A percentile compares a stretch with the other conserved stretches of the same genome.
phyloP scores from a whole-genome alignment of 2,329 filamentous ascomycete genomes.

The Graphilbum sp. region DNA sequence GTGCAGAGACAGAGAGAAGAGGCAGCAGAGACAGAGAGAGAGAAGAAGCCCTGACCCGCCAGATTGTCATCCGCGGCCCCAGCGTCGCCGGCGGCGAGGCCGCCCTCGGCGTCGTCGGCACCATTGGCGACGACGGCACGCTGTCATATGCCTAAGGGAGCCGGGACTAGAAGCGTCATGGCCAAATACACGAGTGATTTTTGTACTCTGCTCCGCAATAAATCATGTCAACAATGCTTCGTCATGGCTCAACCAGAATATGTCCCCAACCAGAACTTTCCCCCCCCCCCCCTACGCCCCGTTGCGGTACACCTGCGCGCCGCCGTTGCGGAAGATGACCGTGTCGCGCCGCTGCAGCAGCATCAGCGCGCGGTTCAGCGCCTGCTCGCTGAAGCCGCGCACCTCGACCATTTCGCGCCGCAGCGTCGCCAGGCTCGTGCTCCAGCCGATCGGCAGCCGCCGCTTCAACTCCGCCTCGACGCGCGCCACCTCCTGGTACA shows the following conservation, averaged over 20 bases:
- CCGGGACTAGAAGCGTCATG: no score
- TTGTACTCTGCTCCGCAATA: no score
- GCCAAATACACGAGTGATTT: no score
- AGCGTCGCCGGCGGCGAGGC: conserved; percentile 54
- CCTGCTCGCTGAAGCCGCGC: conserved; percentile 77
- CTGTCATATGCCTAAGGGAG: conserved; percentile 34
- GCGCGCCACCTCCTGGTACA: conserved; percentile 77
- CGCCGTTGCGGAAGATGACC: conserved; percentile 64
- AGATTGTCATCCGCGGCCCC: conserved; percentile 59
- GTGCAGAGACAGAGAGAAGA: no score
- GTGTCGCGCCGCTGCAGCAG: conserved; percentile 79
- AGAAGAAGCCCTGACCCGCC: conserved; percentile 3
- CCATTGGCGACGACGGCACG: conserved; percentile 57
- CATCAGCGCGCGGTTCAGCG: conserved; percentile 68
- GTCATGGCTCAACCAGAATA: no score
- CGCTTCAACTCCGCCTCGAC: conserved; percentile 81
- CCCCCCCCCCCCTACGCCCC: conserved; percentile 30
- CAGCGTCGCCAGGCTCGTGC: conserved; percentile 73
- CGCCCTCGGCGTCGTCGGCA: conserved; percentile 45
- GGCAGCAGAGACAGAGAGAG: no score
- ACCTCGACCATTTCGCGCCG: conserved; percentile 83
- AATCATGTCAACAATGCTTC: no score
- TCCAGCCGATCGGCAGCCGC: conserved; percentile 86
- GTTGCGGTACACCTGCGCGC: conserved; percentile 57
- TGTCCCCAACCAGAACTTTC: background rate